Conservation (phyloP, 2,329 filamentous ascomycete species). For the Fusarium sp. region DNA sequence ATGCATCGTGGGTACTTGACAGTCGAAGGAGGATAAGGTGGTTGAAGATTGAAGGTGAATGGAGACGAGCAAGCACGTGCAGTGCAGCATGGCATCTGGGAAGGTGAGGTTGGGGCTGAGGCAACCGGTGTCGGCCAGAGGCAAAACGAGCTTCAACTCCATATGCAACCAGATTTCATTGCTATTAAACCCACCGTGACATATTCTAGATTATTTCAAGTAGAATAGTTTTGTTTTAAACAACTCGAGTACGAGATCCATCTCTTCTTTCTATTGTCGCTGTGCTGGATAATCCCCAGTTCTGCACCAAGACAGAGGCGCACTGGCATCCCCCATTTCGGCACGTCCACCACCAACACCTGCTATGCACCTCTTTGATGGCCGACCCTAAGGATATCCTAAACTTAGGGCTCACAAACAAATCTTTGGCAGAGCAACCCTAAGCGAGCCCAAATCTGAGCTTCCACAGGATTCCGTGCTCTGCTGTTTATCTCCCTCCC, state of each 20-base stretch:
- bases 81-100: not conserved
- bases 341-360: not conserved
- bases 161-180: not conserved
- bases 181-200: not conserved
- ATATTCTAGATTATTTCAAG: not conserved
- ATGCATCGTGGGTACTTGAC: not conserved
- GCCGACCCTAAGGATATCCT: not conserved
- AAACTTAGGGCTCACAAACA: not conserved
- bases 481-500: not conserved
- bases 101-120: not conserved
- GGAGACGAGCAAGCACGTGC: not conserved
- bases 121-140: not conserved
- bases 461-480: not conserved
- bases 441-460: not conserved
- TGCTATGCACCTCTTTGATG: slow-evolving; percentile 54
- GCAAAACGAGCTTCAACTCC: not conserved
- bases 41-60: not conserved
- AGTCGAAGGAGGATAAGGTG: not conserved
- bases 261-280: not conserved
- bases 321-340: not conserved
- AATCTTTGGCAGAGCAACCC: not conserved
- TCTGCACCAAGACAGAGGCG: not conserved
- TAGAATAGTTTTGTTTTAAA: not conserved
- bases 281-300: not conserved
- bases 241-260: not conserved